These are phyloP conservation scores for Trapa bicornis DNA, from an alignment of 345 rosid species.

Conservation along the genomic window DNA sequence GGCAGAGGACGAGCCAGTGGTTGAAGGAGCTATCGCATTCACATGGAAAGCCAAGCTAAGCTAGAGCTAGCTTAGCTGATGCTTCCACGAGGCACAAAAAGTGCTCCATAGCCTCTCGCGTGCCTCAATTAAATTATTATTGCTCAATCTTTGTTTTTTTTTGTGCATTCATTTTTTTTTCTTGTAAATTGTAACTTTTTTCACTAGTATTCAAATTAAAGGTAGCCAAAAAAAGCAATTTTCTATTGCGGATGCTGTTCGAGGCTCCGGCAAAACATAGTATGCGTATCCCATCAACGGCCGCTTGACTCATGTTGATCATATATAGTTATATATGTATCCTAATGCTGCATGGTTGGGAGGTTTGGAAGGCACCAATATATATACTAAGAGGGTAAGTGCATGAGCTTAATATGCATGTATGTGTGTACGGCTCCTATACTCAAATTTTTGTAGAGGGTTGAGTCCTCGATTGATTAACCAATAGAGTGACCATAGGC, in stretches of 20 bases:
- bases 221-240: not conserved
- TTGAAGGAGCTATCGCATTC: conserved; percentile 52
- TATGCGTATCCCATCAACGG: no score
- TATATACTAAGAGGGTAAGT: not conserved
- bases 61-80: not conserved
- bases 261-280: no score
- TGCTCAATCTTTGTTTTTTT: not conserved
- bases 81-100: not conserved
- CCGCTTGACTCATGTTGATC: no score
- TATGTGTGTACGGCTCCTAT: not conserved
- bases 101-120: not conserved
- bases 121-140: conserved; percentile 3
- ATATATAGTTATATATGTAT: no score
- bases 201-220: conserved; percentile 1
- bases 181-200: not conserved
- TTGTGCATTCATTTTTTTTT: not conserved
- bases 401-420: not conserved
- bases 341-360: not conserved
- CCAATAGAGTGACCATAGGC: not conserved
- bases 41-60: not conserved
- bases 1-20: conserved; percentile 79
- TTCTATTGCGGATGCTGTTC: not conserved
- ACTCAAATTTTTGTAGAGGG: not conserved
- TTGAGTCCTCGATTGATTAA: not conserved
- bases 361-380: not conserved